Conservation (phyloP, 441 rosid species). For the Adansonia rubrostipa region DNA sequence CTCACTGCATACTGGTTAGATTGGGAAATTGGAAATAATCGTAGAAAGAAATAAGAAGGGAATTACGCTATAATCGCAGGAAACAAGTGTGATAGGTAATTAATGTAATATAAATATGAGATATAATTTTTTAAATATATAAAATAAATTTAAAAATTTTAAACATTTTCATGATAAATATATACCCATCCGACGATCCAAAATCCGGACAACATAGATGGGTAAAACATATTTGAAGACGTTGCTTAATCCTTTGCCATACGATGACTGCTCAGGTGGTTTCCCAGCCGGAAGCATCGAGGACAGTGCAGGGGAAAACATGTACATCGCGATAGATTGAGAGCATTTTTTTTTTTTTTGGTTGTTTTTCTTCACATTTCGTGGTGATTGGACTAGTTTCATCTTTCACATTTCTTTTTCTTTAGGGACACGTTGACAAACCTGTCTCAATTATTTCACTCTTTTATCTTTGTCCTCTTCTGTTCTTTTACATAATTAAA, state of each 20-base stretch:
- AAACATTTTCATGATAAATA: too few species aligned
- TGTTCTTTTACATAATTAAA: background rate
- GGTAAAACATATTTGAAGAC: background rate
- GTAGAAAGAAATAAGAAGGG: background rate
- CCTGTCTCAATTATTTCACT: background rate
- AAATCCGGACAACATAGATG: too few species aligned
- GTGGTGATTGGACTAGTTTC: background rate
- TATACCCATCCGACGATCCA: too few species aligned
- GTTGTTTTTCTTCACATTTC: background rate
- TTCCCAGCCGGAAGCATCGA: constrained; percentile 3
- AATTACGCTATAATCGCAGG: background rate
- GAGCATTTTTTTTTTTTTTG: background rate
- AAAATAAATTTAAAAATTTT: too few species aligned
- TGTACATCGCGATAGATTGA: background rate
- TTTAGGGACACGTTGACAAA: background rate
- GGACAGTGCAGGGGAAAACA: background rate
- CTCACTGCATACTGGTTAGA: background rate
- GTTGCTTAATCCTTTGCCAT: background rate
- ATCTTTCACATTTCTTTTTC: background rate
- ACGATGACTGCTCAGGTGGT: background rate
- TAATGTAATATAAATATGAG: too few species aligned
- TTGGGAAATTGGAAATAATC: background rate
- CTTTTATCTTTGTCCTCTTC: background rate
- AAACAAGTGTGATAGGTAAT: background rate
- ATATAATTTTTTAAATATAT: too few species aligned